Evolutionary conservation across 2,329 filamentous ascomycete species (phyloP).

Genomic region (Talaromyces amestolkiae): DNA sequence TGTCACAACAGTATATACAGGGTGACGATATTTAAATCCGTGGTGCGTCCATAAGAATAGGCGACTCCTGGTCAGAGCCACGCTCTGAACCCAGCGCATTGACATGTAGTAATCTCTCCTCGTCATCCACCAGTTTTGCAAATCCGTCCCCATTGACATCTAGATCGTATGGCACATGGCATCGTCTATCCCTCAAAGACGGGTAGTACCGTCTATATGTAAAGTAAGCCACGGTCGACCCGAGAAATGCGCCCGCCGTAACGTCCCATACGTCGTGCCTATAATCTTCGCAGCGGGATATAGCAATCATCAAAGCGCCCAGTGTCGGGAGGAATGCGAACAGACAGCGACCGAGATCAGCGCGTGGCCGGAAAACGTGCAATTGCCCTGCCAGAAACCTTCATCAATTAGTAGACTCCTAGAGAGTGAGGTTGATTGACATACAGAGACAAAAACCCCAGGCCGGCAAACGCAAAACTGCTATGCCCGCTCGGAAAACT

Average conservation of each 20-base stretch:
- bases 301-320: constrained; percentile 59
- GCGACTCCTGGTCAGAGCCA: not conserved
- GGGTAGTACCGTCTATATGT: constrained; percentile 63
- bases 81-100: not conserved
- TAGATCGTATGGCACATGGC: constrained; percentile 50
- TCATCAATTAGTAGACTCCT: constrained; percentile 4
- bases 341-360: constrained; percentile 56
- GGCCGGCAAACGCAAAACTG: constrained; percentile 59
- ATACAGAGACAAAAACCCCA: constrained; percentile 57
- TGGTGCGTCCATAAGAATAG: constrained; percentile 8
- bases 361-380: constrained; percentile 57
- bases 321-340: constrained; percentile 56
- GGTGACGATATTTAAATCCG: not conserved
- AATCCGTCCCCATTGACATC: constrained; percentile 22
- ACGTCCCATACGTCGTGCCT: constrained; percentile 65
- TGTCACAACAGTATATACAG: not conserved
- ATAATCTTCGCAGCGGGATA: constrained; percentile 63
- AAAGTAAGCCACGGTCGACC: constrained; percentile 55
- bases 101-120: constrained; percentile 30
- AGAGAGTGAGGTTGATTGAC: not conserved
- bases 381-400: constrained; percentile 55
- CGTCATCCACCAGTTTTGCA: constrained; percentile 30
- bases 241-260: constrained; percentile 54
- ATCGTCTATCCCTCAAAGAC: constrained; percentile 48
- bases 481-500: constrained; percentile 64